These are phyloP conservation scores for Solanum gandarillasii DNA, from an alignment of 257 asterid genomes.

Conservation along the genomic window DNA sequence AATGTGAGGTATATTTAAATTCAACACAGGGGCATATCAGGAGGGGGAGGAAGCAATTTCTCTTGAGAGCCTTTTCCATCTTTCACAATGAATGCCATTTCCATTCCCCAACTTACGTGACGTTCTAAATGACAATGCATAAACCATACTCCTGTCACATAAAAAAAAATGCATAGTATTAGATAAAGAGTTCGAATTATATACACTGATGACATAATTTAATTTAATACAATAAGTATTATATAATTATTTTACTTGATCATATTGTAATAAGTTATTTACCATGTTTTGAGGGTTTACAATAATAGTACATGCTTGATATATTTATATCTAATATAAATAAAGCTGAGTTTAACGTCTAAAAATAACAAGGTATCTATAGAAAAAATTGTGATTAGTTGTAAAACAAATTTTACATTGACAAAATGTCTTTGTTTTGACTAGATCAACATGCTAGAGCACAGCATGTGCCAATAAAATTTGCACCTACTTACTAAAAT, in stretches of 20 bases:
- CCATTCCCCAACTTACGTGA: constrained; percentile 29
- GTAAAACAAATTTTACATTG: neutral
- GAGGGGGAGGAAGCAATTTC: neutral
- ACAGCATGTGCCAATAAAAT: neutral
- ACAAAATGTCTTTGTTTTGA: neutral
- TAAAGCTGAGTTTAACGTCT: neutral
- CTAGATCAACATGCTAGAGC: neutral
- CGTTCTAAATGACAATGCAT: constrained; percentile 32
- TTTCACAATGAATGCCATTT: constrained; percentile 15
- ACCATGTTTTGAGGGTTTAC: neutral
- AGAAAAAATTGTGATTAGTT: neutral
- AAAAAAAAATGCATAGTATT: neutral
- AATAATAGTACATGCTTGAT: neutral
- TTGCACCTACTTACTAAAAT: neutral
- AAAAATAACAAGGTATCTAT: neutral
- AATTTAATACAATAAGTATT: neutral
- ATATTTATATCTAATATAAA: too few species aligned
- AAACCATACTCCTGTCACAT: constrained; percentile 15
- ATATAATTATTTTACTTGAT: neutral
- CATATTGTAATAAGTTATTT: neutral
- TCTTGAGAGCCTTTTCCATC: constrained; percentile 7
- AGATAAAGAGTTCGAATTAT: neutral
- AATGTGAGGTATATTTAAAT: neutral
- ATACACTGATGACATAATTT: neutral
- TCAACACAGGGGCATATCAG: neutral